Percentiles rank a stretch among this genome's conserved stretches.
phyloP scores from a whole-genome alignment of 495 filamentous ascomycete species.

The Penicillium pancosmium region DNA sequence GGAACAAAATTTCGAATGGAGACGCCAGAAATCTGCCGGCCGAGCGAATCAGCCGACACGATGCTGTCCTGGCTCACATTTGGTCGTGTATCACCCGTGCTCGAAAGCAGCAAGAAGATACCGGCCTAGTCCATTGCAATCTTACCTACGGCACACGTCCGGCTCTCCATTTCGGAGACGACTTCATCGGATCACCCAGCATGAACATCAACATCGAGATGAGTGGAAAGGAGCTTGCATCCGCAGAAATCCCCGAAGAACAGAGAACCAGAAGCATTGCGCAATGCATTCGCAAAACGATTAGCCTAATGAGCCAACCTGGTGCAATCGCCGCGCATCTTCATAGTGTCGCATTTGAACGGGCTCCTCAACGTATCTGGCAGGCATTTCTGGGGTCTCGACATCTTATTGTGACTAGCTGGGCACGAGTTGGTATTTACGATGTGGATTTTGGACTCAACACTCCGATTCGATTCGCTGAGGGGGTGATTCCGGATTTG shows the following conservation, averaged over 20 bases:
- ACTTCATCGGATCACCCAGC: slow-evolving; percentile 30
- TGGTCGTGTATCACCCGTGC: slow-evolving; percentile 35
- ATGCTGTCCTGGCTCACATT: slow-evolving; percentile 36
- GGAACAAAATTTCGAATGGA: slow-evolving; percentile 6
- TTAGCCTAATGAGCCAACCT: slow-evolving; percentile 20
- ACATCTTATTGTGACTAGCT: slow-evolving; percentile 36
- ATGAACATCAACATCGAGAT: slow-evolving; percentile 33
- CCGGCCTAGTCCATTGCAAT: slow-evolving; percentile 26
- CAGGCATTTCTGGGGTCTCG: slow-evolving; percentile 34
- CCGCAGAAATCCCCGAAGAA: neutral
- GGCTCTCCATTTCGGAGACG: slow-evolving; percentile 18
- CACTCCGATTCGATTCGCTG: slow-evolving; percentile 24
- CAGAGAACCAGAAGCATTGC: slow-evolving; percentile 6
- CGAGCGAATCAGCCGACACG: slow-evolving; percentile 31
- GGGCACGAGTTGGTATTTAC: slow-evolving; percentile 31
- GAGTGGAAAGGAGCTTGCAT: slow-evolving; percentile 16
- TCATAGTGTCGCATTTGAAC: slow-evolving; percentile 33
- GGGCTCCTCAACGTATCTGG: slow-evolving; percentile 37
- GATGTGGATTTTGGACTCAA: slow-evolving; percentile 31
- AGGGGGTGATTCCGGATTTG: slow-evolving; percentile 26
- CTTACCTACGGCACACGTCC: slow-evolving; percentile 24
- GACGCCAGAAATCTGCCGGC: neutral
- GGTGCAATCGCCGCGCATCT: slow-evolving; percentile 26
- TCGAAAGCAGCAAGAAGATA: slow-evolving; percentile 22
- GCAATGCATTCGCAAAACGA: slow-evolving; percentile 28